Evolutionary conservation across 345 rosid species (phyloP).

Genomic region (Eucalyptus dawsonii): DNA sequence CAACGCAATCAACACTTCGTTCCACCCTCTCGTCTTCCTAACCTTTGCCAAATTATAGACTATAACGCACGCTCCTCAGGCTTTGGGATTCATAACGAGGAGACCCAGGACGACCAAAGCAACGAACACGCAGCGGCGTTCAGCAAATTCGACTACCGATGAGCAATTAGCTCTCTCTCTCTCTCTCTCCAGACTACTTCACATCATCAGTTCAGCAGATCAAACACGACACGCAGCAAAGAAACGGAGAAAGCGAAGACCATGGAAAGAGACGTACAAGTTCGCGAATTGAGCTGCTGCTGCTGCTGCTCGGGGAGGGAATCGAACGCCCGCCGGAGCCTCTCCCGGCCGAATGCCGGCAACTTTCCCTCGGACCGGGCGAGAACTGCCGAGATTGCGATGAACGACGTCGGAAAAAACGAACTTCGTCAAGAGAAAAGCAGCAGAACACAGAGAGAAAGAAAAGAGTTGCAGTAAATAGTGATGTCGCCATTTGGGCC

Average conservation of each 20-base stretch:
- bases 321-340: not conserved
- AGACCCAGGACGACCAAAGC: not conserved
- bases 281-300: not conserved
- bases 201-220: not conserved
- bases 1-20: not conserved
- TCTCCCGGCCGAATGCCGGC: not conserved
- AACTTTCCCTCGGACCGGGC: not conserved
- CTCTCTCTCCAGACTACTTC: not conserved
- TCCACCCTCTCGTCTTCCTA: not conserved
- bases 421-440: not conserved
- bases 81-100: not conserved
- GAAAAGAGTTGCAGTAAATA: not conserved
- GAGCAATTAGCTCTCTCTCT: not conserved
- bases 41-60: not conserved
- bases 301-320: not conserved
- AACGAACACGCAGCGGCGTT: not conserved
- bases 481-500: not conserved
- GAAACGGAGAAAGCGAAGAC: not conserved
- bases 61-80: not conserved
- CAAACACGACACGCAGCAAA: not conserved
- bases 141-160: not conserved
- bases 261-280: not conserved
- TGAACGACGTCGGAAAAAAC: not conserved
- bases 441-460: not conserved
- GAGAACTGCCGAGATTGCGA: not conserved